phyloP scores from a whole-genome alignment of 179 eudicot genomes.

The Beta macrorhiza region DNA sequence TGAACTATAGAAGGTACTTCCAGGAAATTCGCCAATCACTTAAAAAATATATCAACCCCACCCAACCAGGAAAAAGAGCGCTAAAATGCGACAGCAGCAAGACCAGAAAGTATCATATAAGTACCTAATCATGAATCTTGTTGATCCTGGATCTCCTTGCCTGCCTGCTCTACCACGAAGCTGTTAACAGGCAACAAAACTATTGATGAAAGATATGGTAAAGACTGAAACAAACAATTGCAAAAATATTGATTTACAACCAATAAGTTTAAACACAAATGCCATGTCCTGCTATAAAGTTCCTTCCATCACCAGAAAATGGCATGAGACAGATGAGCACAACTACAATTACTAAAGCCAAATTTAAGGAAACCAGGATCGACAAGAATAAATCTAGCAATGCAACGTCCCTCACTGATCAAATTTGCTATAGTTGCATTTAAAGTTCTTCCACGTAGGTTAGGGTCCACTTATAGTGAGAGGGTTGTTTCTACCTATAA shows the following conservation, averaged over 20 bases:
- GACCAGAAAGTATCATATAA: not conserved
- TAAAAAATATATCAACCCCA: not conserved
- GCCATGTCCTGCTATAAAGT: conserved; percentile 1
- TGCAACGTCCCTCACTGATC: not conserved
- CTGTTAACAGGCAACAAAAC: conserved; percentile 40
- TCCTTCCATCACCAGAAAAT: not conserved
- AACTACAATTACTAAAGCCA: not conserved
- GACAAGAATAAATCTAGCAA: not conserved
- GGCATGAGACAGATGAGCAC: not conserved
- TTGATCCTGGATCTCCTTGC: conserved; percentile 99
- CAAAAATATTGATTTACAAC: not conserved
- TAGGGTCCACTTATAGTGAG: not conserved
- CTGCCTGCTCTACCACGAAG: conserved; percentile 99
- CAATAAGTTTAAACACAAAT: not conserved
- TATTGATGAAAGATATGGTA: not conserved
- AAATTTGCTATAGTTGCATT: not conserved
- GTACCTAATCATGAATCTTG: conserved; percentile 97
- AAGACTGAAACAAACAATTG: not conserved
- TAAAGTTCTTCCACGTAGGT: not conserved
- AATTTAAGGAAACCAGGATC: not conserved
- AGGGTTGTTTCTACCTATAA: not conserved
- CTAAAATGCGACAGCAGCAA: not conserved
- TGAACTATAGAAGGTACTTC: not conserved
- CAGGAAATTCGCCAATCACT: not conserved
- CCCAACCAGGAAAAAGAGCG: not conserved